Evolutionary conservation across 2,329 filamentous ascomycete genomes (phyloP).

Genomic region (Pseudopyrenochaeta lycopersici): DNA sequence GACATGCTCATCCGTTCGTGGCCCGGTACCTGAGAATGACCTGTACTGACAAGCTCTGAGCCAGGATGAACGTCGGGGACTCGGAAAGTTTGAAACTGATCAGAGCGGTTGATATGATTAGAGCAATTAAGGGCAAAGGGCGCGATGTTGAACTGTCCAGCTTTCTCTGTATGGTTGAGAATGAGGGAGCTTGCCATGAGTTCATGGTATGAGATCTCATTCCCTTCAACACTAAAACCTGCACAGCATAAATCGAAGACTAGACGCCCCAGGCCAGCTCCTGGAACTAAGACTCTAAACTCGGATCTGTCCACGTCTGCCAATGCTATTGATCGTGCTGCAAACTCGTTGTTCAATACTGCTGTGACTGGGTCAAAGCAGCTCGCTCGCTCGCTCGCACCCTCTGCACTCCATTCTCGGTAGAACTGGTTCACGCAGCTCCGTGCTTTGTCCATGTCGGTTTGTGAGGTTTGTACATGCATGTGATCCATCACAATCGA

Average conservation of each 20-base stretch:
- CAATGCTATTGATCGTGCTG: slow-evolving; percentile 13
- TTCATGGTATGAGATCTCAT: slow-evolving; percentile 95
- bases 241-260: slow-evolving; percentile 83
- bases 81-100: slow-evolving; percentile 77
- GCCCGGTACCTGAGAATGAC: slow-evolving; percentile 35
- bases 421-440: slow-evolving; percentile 94
- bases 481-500: slow-evolving; percentile 68
- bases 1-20: slow-evolving; percentile 87
- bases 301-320: slow-evolving; percentile 43
- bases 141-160: slow-evolving; percentile 75
- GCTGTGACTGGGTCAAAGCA: slow-evolving; percentile 79
- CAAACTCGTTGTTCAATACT: slow-evolving; percentile 65
- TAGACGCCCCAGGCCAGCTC: slow-evolving; percentile 85
- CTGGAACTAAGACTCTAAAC: slow-evolving; percentile 81
- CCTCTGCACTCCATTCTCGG: slow-evolving; percentile 90
- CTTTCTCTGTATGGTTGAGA: slow-evolving; percentile 70
- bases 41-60: slow-evolving; percentile 39
- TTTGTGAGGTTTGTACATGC: slow-evolving; percentile 73
- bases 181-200: slow-evolving; percentile 84
- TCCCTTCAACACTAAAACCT: slow-evolving; percentile 83
- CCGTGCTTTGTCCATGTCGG: slow-evolving; percentile 88
- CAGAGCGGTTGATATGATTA: slow-evolving; percentile 76
- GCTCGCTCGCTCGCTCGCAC: slow-evolving; percentile 74
- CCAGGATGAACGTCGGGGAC: slow-evolving; percentile 76
- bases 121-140: slow-evolving; percentile 91